These are phyloP conservation scores for Gossypium arboreum DNA, from an alignment of 345 rosid genomes.

Conservation along the genomic window DNA sequence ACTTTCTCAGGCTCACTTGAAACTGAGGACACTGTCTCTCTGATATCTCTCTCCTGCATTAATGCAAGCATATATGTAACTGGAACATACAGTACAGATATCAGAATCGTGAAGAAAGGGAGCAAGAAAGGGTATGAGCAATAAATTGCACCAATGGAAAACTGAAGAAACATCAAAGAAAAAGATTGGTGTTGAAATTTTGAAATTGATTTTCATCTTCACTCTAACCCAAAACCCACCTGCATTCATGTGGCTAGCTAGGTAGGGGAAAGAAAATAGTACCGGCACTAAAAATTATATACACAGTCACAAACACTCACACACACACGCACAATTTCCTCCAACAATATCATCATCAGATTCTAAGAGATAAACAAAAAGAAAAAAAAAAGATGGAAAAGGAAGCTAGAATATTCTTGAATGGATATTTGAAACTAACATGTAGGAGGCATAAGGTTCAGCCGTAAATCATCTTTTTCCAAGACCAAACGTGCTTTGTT, in stretches of 20 bases:
- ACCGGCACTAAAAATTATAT: constrained; percentile 38
- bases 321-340: constrained; percentile 32
- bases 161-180: constrained; percentile 21
- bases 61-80: constrained; percentile 31
- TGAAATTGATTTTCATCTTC: constrained; percentile 26
- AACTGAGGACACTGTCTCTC: constrained; percentile 19
- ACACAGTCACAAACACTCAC: constrained; percentile 38
- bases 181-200: constrained; percentile 20
- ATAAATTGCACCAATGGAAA: constrained; percentile 33
- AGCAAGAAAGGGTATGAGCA: constrained; percentile 13
- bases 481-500: constrained; percentile 61
- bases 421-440: constrained; percentile 30
- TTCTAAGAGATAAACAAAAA: constrained; percentile 16
- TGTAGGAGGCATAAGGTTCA: constrained; percentile 79
- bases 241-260: constrained; percentile 35
- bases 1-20: constrained; percentile 19
- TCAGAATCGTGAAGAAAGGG: constrained; percentile 27
- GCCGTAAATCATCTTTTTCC: constrained; percentile 75
- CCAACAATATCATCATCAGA: constrained; percentile 26
- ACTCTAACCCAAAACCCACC: constrained; percentile 37
- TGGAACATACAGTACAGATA: constrained; percentile 29
- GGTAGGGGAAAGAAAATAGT: constrained; percentile 17
- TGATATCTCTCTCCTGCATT: constrained; percentile 24
- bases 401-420: constrained; percentile 9
- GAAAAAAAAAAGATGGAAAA: background rate